Evolutionary conservation across 345 rosid genomes (phyloP).

Genomic region (Turritis glabra): DNA sequence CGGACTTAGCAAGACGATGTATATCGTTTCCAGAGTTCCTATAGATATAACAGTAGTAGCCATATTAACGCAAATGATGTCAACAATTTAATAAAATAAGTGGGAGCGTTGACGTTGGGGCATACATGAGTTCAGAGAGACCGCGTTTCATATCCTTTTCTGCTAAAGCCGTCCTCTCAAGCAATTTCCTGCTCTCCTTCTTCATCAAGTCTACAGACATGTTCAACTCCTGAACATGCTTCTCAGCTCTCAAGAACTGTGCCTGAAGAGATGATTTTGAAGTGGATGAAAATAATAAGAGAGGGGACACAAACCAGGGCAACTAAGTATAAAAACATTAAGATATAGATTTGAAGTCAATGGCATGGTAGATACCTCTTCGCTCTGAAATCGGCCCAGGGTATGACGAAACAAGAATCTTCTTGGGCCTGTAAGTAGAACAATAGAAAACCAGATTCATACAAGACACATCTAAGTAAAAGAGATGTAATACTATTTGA

Average conservation of each 20-base stretch:
- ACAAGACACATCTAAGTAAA: background rate
- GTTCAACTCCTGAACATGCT: slow-evolving; percentile 66
- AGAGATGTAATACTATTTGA: background rate
- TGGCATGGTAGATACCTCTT: slow-evolving; percentile 63
- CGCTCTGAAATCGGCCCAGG: slow-evolving; percentile 77
- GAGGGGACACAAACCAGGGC: background rate
- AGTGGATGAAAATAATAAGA: slow-evolving; percentile 12
- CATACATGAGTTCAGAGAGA: slow-evolving; percentile 68
- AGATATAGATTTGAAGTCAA: background rate
- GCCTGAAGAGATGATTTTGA: slow-evolving; percentile 50
- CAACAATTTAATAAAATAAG: background rate
- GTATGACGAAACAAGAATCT: slow-evolving; percentile 77
- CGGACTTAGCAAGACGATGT: slow-evolving; percentile 71
- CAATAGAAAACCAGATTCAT: background rate
- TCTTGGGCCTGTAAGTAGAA: slow-evolving; percentile 66
- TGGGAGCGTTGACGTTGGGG: background rate
- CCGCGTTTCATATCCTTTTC: slow-evolving; percentile 86
- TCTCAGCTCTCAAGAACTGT: slow-evolving; percentile 76
- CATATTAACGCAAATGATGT: slow-evolving; percentile 18
- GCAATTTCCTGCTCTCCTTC: slow-evolving; percentile 79
- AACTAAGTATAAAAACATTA: slow-evolving; percentile 6
- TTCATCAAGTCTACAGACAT: slow-evolving; percentile 83
- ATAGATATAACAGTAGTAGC: slow-evolving; percentile 29
- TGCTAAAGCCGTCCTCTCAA: slow-evolving; percentile 88
- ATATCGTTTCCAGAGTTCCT: slow-evolving; percentile 76